These are phyloP conservation scores for Brasenia schreberi DNA, from an alignment of 164 flowering plant genomes.

Conservation along the genomic window DNA sequence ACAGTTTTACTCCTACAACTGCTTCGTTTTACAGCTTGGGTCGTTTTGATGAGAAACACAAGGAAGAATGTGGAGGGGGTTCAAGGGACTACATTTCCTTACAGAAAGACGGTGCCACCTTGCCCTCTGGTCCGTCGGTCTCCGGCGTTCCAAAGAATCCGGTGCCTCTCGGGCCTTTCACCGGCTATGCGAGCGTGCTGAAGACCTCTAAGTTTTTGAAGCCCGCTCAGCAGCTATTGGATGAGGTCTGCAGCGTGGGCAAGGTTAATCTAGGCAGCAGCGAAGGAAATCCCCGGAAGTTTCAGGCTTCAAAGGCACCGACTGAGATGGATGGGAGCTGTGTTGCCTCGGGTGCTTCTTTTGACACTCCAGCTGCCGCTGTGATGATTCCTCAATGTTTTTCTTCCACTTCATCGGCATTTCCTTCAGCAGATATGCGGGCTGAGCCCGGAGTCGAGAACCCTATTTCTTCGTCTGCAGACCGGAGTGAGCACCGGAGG, in stretches of 20 bases:
- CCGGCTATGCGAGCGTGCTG: conserved; percentile 73
- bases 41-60: not conserved
- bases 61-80: not conserved
- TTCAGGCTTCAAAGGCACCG: not conserved
- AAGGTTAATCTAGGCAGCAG: not conserved
- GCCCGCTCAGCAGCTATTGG: conserved; percentile 75
- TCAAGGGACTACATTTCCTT: not conserved
- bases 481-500: conserved; percentile 19
- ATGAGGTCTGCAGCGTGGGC: conserved; percentile 54
- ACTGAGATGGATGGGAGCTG: conserved; percentile 16
- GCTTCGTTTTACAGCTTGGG: not conserved
- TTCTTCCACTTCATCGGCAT: not conserved
- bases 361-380: conserved; percentile 1
- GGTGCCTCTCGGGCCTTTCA: conserved; percentile 67
- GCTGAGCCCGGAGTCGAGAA: not conserved
- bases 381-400: not conserved
- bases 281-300: not conserved
- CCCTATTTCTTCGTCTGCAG: conserved; percentile 9
- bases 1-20: not conserved
- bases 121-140: conserved; percentile 7
- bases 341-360: conserved; percentile 21
- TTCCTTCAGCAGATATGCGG: not conserved
- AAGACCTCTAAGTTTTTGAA: conserved; percentile 65
- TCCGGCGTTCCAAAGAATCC: conserved; percentile 19
- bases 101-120: conserved; percentile 1